Conservation (phyloP, 352 stramenopile species). For the Hyaloperonospora arabidopsidis region DNA sequence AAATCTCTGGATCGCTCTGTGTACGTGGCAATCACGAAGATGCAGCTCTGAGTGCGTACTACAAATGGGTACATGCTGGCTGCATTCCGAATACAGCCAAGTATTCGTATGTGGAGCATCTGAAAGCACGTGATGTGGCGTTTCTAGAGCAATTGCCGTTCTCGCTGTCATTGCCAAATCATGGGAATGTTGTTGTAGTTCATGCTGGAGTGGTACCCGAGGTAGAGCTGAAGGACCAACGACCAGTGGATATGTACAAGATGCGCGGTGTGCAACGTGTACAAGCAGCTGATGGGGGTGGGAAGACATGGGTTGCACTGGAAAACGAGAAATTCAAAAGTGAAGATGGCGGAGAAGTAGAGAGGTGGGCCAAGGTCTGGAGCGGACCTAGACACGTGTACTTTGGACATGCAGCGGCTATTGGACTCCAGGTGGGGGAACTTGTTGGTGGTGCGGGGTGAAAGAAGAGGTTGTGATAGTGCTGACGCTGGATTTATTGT, state of each 20-base stretch:
- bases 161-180: conserved; percentile 53
- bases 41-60: conserved; percentile 51
- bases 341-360: conserved; percentile 19
- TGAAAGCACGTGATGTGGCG: conserved; percentile 47
- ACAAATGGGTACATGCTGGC: conserved; percentile 31
- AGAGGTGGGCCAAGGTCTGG: conserved; percentile 78
- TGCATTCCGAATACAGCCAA: conserved; percentile 20
- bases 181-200: conserved; percentile 48
- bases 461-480: conserved; percentile 1
- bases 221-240: conserved; percentile 72
- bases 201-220: conserved; percentile 64
- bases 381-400: conserved; percentile 70
- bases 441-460: background rate
- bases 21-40: conserved; percentile 83
- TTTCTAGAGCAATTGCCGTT: conserved; percentile 78
- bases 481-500: background rate
- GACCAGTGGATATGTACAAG: conserved; percentile 87
- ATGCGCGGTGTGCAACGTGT: conserved; percentile 70
- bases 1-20: conserved; percentile 40
- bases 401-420: conserved; percentile 88
- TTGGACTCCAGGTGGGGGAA: conserved; percentile 63
- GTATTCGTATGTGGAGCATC: conserved; percentile 62
- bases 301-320: conserved; percentile 18
- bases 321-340: conserved; percentile 29
- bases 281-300: conserved; percentile 21